These are phyloP conservation scores for Solanum chaucha DNA, from an alignment of 257 asterid species.

Conservation along the genomic window DNA sequence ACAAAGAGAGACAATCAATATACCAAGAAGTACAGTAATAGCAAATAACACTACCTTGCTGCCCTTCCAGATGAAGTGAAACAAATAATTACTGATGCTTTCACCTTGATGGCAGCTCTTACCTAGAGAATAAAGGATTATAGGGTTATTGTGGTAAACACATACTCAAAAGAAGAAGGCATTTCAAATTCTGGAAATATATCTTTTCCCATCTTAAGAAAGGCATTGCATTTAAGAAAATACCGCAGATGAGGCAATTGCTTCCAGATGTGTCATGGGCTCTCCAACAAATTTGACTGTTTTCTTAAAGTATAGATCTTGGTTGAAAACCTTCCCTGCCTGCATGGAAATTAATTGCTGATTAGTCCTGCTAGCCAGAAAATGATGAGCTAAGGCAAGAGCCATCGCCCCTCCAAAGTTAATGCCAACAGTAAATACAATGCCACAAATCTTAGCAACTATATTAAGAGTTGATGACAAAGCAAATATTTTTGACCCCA, in stretches of 20 bases:
- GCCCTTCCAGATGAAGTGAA: constrained; percentile 94
- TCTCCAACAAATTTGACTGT: constrained; percentile 65
- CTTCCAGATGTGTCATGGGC: constrained; percentile 84
- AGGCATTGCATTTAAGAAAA: not conserved
- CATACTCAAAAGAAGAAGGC: not conserved
- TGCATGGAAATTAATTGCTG: constrained; percentile 13
- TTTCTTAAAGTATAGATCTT: constrained; percentile 71
- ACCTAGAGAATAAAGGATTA: constrained; percentile 31
- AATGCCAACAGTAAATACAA: not conserved
- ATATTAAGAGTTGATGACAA: not conserved
- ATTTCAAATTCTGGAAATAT: not conserved
- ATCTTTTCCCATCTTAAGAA: not conserved
- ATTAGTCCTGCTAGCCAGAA: not conserved
- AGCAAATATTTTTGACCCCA: not conserved
- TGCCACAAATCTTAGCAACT: not conserved
- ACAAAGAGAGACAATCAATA: not conserved
- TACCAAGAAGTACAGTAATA: not conserved
- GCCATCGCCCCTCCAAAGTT: not conserved
- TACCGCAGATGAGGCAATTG: constrained; percentile 92
- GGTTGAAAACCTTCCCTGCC: constrained; percentile 90
- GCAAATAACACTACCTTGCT: constrained; percentile 42
- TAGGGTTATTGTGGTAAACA: not conserved
- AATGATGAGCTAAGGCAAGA: not conserved
- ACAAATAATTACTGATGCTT: constrained; percentile 88
- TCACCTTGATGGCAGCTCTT: constrained; percentile 89